These are phyloP conservation scores for Suhomyces ambrosiae DNA, from an alignment of 1,139 yeast species.

Conservation along the genomic window DNA sequence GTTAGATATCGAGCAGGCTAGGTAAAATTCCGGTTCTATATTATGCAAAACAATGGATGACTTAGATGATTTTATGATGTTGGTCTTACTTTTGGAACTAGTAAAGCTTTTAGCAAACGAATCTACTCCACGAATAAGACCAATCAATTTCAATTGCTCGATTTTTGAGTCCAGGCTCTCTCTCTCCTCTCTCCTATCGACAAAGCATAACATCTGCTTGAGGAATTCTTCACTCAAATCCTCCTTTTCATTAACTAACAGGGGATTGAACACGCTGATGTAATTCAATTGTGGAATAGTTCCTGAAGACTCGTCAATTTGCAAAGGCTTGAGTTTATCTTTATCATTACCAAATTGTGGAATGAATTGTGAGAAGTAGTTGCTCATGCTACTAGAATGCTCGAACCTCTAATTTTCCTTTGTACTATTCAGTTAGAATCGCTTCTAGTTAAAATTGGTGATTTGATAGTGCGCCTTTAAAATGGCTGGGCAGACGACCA, in stretches of 20 bases:
- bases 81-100: conserved; percentile 13
- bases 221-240: conserved; percentile 33
- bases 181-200: conserved; percentile 18
- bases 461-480: too few relatives aligned
- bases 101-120: conserved; percentile 29
- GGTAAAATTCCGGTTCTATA: conserved; percentile 29
- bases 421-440: too few relatives aligned
- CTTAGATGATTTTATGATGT: conserved; percentile 29
- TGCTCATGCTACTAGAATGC: conserved; percentile 18
- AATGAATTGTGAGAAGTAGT: conserved; percentile 19
- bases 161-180: conserved; percentile 11
- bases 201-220: conserved; percentile 35
- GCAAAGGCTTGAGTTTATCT: conserved; percentile 2
- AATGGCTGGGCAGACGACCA: too few relatives aligned
- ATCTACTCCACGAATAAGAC: conserved; percentile 42
- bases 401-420: too few relatives aligned
- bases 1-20: conserved; percentile 32
- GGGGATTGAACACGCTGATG: conserved; percentile 17
- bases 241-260: conserved; percentile 14
- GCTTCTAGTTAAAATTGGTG: too few relatives aligned
- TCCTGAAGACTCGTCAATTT: conserved; percentile 1
- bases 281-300: conserved; percentile 14
- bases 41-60: conserved; percentile 31
- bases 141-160: conserved; percentile 37
- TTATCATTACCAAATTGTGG: conserved; percentile 14